phyloP scores from a whole-genome alignment of 305 asterid species.

The Andrographis paniculata region DNA sequence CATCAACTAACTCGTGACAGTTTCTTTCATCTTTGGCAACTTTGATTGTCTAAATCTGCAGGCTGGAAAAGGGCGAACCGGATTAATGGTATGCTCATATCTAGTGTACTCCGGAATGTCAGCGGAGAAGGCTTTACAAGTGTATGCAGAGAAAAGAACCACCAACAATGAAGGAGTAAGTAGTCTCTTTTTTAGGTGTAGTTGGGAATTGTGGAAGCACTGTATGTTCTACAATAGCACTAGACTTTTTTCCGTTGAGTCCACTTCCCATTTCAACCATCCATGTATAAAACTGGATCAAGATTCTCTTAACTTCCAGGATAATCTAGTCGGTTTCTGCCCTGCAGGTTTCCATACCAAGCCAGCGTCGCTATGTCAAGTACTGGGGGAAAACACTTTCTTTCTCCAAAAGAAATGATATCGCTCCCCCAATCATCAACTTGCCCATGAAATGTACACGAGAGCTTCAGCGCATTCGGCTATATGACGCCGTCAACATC shows the following conservation, averaged over 20 bases:
- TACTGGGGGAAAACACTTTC: slow-evolving; percentile 58
- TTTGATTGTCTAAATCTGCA: slow-evolving; percentile 21
- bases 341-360: slow-evolving; percentile 64
- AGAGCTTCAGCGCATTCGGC: slow-evolving; percentile 54
- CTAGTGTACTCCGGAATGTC: slow-evolving; percentile 63
- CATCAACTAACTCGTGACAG: too few relatives aligned
- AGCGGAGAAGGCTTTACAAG: slow-evolving; percentile 60
- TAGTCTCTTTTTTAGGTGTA: slow-evolving; percentile 4
- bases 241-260: too few relatives aligned
- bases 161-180: slow-evolving; percentile 82
- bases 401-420: slow-evolving; percentile 22
- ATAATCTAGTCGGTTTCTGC: neutral
- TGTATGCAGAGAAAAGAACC: slow-evolving; percentile 71
- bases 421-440: slow-evolving; percentile 24
- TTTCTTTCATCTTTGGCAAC: too few relatives aligned
- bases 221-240: neutral
- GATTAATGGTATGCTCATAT: slow-evolving; percentile 66
- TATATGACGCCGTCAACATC: slow-evolving; percentile 47
- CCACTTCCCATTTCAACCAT: too few relatives aligned
- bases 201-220: neutral
- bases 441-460: slow-evolving; percentile 46
- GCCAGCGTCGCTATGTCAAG: slow-evolving; percentile 70
- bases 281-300: too few relatives aligned
- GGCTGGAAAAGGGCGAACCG: slow-evolving; percentile 92
- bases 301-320: too few relatives aligned